Percentiles rank a stretch among this genome's conserved stretches.
Evolutionary conservation across 805 yeast species (phyloP).

Genomic region (Clavispora carvajalis): DNA sequence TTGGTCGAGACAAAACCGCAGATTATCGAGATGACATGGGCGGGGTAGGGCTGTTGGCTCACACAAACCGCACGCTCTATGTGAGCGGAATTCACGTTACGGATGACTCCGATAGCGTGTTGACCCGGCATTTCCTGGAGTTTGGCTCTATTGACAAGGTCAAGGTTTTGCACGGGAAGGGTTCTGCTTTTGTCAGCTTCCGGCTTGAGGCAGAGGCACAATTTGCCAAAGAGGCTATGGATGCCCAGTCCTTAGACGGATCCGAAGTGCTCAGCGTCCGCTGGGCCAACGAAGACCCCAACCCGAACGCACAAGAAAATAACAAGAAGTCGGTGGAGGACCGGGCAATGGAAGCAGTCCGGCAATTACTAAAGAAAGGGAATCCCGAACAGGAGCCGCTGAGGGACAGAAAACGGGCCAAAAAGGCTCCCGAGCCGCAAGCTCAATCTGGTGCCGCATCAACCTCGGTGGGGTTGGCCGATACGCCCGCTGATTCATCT

Average conservation of each 20-base stretch:
- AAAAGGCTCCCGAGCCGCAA: background rate
- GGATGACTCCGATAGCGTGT: constrained; percentile 29
- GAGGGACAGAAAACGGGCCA: background rate
- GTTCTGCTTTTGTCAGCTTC: constrained; percentile 76
- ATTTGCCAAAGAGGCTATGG: constrained; percentile 94
- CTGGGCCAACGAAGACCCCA: constrained; percentile 92
- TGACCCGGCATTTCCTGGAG: constrained; percentile 50
- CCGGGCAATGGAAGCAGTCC: constrained; percentile 50
- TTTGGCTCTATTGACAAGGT: constrained; percentile 74
- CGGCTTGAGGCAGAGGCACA: constrained; percentile 72
- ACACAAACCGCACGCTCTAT: constrained; percentile 68
- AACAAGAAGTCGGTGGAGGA: constrained; percentile 48
- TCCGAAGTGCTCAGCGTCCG: constrained; percentile 64
- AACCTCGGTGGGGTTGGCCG: no score
- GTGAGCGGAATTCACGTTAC: constrained; percentile 55
- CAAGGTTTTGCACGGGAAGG: constrained; percentile 53
- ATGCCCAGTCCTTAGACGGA: constrained; percentile 62
- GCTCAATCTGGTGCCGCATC: no score
- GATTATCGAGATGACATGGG: constrained; percentile 89
- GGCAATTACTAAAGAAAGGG: constrained; percentile 28
- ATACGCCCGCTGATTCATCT: no score
- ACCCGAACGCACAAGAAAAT: constrained; percentile 54
- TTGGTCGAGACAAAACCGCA: constrained; percentile 83
- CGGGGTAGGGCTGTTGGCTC: constrained; percentile 80
- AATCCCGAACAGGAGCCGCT: background rate